Base-by-base conservation (phyloP, 2,329 filamentous ascomycete genomes). In the Neocatenulostroma microsporum region DNA sequence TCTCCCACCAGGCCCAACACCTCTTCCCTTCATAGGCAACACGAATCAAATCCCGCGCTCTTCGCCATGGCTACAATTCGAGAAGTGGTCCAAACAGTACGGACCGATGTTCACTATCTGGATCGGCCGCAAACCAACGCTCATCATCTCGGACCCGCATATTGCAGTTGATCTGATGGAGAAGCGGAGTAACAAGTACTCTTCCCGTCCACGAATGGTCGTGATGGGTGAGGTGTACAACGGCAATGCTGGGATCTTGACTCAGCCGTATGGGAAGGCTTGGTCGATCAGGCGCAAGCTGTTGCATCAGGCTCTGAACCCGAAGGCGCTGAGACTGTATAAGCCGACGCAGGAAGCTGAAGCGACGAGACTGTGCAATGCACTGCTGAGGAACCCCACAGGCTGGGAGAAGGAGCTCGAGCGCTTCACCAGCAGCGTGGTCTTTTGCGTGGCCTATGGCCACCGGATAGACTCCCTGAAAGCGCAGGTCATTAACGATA, bases 371-470 rank as follows among this genome's bases (percentile, higher is more conserved):
- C 44, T 73, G 3, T 61, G 63, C 34, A 55, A 47, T 39, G 60
- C 67, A 5, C 51, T 73, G 5, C 50, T 73, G 10, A 38, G 53
- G 3, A 55, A 54, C 4, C 60, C 65, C 0, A 37, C 45, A 2
- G 59, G 60, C 17, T 72, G 68, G 56, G 67, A 69, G 42, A 61
- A 63, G 32, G 56, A 63, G 13, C 58, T 72, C 17, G 64, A 71
- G 45, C 58, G 66, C 0, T 73, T 69, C 44, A 68, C 68, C 0
- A 62, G 64, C 2, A 68, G 64, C 42, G 59, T 73, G 21, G 68
- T 71, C 5, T 69, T 72, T 42, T 68, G 63, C 4, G 65, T 72
- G 3, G 61, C 68, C 4, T 74, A 72, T 44, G 69, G 70, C 0
- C 67, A 69, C 38, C 63, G 68, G 5, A 66, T 71, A 36, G 65